Base-by-base conservation (phyloP, 106 monocot genomes). In the Platanthera guangdongensis region DNA sequence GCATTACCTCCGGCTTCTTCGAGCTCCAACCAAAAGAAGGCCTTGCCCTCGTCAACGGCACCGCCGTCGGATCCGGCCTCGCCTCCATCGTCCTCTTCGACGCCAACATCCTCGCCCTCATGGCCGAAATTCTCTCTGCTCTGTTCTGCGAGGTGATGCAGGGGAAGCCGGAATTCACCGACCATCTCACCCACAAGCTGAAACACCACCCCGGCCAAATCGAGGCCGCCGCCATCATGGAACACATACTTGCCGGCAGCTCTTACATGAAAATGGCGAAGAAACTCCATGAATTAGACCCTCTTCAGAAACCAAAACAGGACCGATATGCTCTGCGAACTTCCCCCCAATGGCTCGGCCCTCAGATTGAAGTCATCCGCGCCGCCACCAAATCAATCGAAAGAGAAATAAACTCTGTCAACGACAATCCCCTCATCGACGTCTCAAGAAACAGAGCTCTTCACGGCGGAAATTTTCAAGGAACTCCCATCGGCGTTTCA, bases 401-500 rank as follows among this genome's bases (percentile, higher is more conserved):
- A 72, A 55, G 84, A 8, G 84, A 84, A 77, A 84, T 84, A 72
- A 84, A 87, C 62, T 84, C 87, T 9, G 84, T 84, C 8, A 84
- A 87, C 45, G 84, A 84, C 51, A 84, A 84, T 76, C 87, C 87
- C 13, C 60, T 87, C 52, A 84, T 87, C 77, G 87, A 84, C 51
- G 84, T 84, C 57, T 75, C 87, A 0, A 60, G 84, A 19, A 74
- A 74, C 53, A 87, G 78, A 67, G 87, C 83, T 6, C 74, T 87
- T 52, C 83, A 83, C 6, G 84, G 84, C 8, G 84, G 84, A 4
- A 84, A 84, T 74, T 87, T 87, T 78, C 87, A 87, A 71, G 87
- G 87, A 30, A 87, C 87, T 6, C 87, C 87, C 13, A 87, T 87
- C 25, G 87, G 87, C 14, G 84, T 84, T 3, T 87, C 87, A 32